phyloP scores from a whole-genome alignment of 2,329 filamentous ascomycete genomes.

The Hirsutella thompsonii region DNA sequence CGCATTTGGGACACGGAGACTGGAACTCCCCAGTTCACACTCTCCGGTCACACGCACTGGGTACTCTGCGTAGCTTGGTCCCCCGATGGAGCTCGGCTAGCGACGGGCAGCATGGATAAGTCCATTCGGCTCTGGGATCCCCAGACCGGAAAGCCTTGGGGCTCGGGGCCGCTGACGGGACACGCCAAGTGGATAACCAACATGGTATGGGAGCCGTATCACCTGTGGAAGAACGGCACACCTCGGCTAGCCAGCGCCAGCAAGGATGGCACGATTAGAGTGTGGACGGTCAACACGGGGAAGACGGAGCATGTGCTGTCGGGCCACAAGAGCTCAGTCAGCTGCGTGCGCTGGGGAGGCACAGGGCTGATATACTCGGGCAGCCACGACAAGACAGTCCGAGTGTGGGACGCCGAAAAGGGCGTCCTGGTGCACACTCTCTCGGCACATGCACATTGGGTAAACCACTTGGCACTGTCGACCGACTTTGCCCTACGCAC shows the following conservation, averaged over 20 bases:
- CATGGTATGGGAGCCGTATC: constrained; percentile 87
- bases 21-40: constrained; percentile 72
- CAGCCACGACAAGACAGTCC: constrained; percentile 85
- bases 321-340: constrained; percentile 80
- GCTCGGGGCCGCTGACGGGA: constrained; percentile 54
- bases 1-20: constrained; percentile 93
- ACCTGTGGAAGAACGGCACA: constrained; percentile 61
- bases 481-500: constrained; percentile 85
- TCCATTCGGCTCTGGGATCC: constrained; percentile 85
- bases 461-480: constrained; percentile 88
- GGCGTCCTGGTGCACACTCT: constrained; percentile 74
- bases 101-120: constrained; percentile 88
- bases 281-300: constrained; percentile 75
- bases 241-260: constrained; percentile 75
- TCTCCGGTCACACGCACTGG: constrained; percentile 83
- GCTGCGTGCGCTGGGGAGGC: constrained; percentile 92
- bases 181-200: constrained; percentile 84
- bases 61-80: constrained; percentile 81
- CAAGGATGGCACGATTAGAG: constrained; percentile 76
- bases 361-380: constrained; percentile 70
- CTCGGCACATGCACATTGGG: constrained; percentile 78
- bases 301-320: constrained; percentile 70
- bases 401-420: constrained; percentile 73
- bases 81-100: constrained; percentile 67
- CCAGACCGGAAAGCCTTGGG: constrained; percentile 61